phyloP scores from a whole-genome alignment of 2,329 filamentous ascomycete species.

The Cladosporium sp. region DNA sequence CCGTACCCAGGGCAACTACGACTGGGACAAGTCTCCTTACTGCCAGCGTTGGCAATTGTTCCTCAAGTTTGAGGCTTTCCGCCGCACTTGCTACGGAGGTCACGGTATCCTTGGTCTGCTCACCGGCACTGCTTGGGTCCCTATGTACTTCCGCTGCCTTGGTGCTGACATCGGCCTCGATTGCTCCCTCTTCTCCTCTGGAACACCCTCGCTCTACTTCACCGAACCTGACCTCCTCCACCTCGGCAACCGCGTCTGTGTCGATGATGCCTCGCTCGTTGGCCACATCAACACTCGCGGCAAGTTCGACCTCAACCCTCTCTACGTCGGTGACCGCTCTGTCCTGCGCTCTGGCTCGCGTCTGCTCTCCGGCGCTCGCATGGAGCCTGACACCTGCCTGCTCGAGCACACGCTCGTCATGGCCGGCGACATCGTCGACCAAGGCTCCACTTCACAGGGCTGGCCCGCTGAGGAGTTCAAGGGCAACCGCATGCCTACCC shows the following conservation, averaged over 20 bases:
- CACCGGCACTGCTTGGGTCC: constrained; percentile 55
- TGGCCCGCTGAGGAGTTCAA: constrained; percentile 53
- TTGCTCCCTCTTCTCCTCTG: constrained; percentile 58
- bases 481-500: constrained; percentile 31
- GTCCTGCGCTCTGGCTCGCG: constrained; percentile 55
- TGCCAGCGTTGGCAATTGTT: constrained; percentile 61
- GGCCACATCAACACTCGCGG: constrained; percentile 59
- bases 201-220: constrained; percentile 54
- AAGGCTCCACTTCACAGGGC: constrained; percentile 54
- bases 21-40: constrained; percentile 58
- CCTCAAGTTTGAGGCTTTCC: constrained; percentile 53
- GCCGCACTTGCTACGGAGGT: constrained; percentile 52
- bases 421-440: constrained; percentile 57
- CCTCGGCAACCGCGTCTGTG: constrained; percentile 53
- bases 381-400: constrained; percentile 55
- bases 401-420: constrained; percentile 61
- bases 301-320: constrained; percentile 56
- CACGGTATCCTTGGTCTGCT: constrained; percentile 55
- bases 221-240: constrained; percentile 60
- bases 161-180: constrained; percentile 57
- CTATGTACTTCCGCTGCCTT: constrained; percentile 55
- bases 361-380: constrained; percentile 54
- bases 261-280: constrained; percentile 59
- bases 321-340: constrained; percentile 53
- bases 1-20: constrained; percentile 54